Evolutionary conservation across 306 rosid genomes (phyloP).

Genomic region (Fagus sylvatica): DNA sequence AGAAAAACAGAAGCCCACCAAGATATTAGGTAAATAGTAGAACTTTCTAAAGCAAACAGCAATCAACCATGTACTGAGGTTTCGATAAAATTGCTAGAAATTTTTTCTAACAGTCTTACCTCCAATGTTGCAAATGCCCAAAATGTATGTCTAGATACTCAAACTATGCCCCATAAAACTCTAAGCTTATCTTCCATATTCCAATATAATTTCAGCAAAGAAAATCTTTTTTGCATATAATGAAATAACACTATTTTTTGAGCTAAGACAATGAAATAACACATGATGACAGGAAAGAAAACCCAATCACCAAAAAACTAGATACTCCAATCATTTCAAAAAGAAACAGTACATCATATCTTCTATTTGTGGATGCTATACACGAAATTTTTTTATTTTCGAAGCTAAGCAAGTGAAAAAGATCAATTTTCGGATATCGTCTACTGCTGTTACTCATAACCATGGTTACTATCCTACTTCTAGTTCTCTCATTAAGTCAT

Average conservation of each 20-base stretch:
- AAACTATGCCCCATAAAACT: not conserved
- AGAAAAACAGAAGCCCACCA: not conserved
- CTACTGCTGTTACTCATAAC: not conserved
- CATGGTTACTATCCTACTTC: not conserved
- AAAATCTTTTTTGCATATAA: not conserved
- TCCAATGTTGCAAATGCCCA: not conserved
- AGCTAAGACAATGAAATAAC: no score
- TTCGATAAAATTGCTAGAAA: not conserved
- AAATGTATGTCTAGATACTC: not conserved
- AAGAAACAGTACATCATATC: not conserved
- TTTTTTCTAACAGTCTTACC: not conserved
- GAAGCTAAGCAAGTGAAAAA: not conserved
- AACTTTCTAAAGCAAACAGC: not conserved
- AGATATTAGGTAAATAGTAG: not conserved
- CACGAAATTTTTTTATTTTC: not conserved
- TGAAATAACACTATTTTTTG: no score
- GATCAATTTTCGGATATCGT: not conserved
- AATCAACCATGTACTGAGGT: not conserved
- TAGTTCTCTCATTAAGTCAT: constrained; percentile 5
- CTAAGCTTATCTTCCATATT: not conserved
- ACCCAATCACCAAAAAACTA: no score
- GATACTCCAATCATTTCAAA: not conserved
- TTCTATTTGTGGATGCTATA: not conserved
- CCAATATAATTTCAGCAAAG: not conserved
- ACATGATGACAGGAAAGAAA: not conserved